phyloP scores from a whole-genome alignment of 1,284 basidiomycete species.

The Erythrobasidium hasegawianum region DNA sequence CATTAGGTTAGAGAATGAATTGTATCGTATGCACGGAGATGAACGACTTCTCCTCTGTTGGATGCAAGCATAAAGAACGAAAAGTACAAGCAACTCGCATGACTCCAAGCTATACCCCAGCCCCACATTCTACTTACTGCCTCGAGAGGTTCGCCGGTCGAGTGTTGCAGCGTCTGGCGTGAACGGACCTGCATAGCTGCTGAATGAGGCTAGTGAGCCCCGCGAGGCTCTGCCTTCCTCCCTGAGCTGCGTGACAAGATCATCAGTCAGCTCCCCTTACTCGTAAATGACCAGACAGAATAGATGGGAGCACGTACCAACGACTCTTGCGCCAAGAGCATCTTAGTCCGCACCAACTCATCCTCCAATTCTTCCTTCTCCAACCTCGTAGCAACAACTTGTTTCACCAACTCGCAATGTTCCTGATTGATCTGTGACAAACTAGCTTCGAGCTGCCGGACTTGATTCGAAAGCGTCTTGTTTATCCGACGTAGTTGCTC shows the following conservation, averaged over 20 bases:
- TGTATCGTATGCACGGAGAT: no score
- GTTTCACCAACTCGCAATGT: slow-evolving; percentile 67
- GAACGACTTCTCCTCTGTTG: no score
- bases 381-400: slow-evolving; percentile 78
- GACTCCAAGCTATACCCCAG: background rate
- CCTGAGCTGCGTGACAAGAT: slow-evolving; percentile 5
- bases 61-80: background rate
- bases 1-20: no score
- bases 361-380: slow-evolving; percentile 84
- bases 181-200: slow-evolving; percentile 5
- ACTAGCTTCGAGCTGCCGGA: slow-evolving; percentile 74
- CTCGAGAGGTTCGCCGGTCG: background rate
- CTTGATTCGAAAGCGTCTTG: slow-evolving; percentile 67
- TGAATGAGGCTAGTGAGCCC: slow-evolving; percentile 16
- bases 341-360: slow-evolving; percentile 84
- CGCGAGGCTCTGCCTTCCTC: slow-evolving; percentile 29
- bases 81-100: background rate
- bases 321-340: slow-evolving; percentile 47
- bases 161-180: background rate
- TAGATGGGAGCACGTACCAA: slow-evolving; percentile 14
- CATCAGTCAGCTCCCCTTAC: background rate
- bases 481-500: slow-evolving; percentile 75
- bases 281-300: background rate
- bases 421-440: slow-evolving; percentile 74
- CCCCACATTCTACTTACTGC: background rate